Conservation (phyloP, 108 stramenopile species). For the Mayamaea pseudoterrestris region DNA sequence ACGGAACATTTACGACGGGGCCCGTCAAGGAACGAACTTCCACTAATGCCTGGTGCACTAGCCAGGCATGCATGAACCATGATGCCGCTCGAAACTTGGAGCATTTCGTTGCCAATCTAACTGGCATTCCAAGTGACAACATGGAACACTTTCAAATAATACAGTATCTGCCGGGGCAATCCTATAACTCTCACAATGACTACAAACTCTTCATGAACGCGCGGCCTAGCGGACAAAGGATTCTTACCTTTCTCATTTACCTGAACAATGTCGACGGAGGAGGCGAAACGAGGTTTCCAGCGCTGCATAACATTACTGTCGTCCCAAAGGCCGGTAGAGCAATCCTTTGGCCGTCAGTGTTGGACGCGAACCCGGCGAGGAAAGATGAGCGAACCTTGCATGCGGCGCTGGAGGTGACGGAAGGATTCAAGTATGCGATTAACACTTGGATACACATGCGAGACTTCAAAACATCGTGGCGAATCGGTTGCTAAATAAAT, state of each 20-base stretch:
- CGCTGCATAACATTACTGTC: slow-evolving; percentile 40
- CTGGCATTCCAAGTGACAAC: slow-evolving; percentile 29
- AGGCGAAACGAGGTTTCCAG: slow-evolving; percentile 76
- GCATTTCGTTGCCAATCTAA: slow-evolving; percentile 39
- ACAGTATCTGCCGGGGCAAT: slow-evolving; percentile 12
- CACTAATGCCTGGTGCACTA: slow-evolving; percentile 63
- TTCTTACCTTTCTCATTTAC: slow-evolving; percentile 79
- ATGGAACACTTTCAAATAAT: slow-evolving; percentile 64
- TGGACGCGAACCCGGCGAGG: slow-evolving; percentile 40
- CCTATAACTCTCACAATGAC: slow-evolving; percentile 49
- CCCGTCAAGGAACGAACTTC: slow-evolving; percentile 14
- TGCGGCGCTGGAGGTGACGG: slow-evolving; percentile 65
- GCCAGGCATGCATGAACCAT: slow-evolving; percentile 28
- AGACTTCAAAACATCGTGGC: not conserved
- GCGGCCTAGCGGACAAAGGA: slow-evolving; percentile 62
- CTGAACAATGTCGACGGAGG: slow-evolving; percentile 86
- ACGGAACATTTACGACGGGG: slow-evolving; percentile 21
- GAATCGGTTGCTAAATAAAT: slow-evolving; percentile 1
- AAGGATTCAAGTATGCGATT: slow-evolving; percentile 77
- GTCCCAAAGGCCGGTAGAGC: slow-evolving; percentile 59
- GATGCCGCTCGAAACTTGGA: slow-evolving; percentile 24
- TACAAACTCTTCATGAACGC: slow-evolving; percentile 21
- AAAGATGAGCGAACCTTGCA: slow-evolving; percentile 66
- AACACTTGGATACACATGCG: slow-evolving; percentile 66
- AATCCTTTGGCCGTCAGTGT: slow-evolving; percentile 71